Base-by-base conservation (phyloP, 768 basidiomycete genomes). In the Trametes meyenii region DNA sequence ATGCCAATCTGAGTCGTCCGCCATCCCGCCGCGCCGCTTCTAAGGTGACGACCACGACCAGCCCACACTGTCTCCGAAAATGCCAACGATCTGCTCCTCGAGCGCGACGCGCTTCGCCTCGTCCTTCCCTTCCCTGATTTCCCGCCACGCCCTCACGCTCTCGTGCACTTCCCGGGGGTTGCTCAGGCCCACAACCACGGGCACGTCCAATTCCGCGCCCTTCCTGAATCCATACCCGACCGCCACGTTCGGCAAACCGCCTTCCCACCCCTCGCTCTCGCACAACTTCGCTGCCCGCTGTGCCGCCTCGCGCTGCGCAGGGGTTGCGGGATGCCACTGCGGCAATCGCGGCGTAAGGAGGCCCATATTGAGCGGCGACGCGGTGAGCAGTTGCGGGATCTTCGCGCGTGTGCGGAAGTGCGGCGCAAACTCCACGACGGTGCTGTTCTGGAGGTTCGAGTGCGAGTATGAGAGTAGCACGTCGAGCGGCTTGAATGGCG, bases 361-460 rank as follows among this genome's bases (percentile, higher is more conserved):
- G 0, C 88, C 88, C 93, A 95, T 95, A 70, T 83, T 87, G 54
- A 96, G 78, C 8, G 94, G 94, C 2, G 92, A 93, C 1, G 94
- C 94, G 2, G 87, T 78, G 52, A 94, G 55, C 29, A 96, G 77
- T 57, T 91, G 89, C 57, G 73, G 71, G 45, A 96, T 82, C 51
- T 83, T 76, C 0, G 91, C 92, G 23, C 88, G 86, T 19, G 75
- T 70, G 63, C 78, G 77, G 56, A 94, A 81, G 42, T 82, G 80
- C 12, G 80, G 74, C 26, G 81, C 79, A 70, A 86, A 93, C 11
- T 78, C 73, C 42, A 73, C 71, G 70, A 87, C 80, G 16, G 83
- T 86, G 57, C 76, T 74, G 72, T 90, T 92, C 70, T 93, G 90
- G 35, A 94, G 77, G 23, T 83, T 86, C 55, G 92, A 81, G 72